Percentiles rank a stretch among this genome's conserved stretches.
Evolutionary conservation across 805 yeast genomes (phyloP).

Genomic region (Sungouiozyma intestinalis): DNA sequence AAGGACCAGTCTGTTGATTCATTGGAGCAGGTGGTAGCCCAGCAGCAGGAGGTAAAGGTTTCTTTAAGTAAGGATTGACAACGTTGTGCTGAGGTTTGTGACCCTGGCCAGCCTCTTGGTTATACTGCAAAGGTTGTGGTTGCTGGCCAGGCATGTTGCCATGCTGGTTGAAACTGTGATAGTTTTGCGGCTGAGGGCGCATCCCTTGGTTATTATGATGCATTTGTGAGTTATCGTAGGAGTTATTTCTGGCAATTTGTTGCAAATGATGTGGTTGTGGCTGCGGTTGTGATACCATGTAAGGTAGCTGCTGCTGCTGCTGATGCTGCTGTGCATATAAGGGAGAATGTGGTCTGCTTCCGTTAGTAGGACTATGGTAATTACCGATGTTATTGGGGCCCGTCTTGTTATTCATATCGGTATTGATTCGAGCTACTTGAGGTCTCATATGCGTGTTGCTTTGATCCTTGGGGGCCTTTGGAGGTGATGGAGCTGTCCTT

Average conservation of each 20-base stretch:
- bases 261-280: slow-evolving; percentile 22
- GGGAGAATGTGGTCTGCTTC: slow-evolving; percentile 1
- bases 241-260: slow-evolving; percentile 3
- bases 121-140: slow-evolving; percentile 10
- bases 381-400: slow-evolving; percentile 1
- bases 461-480: slow-evolving; percentile 10
- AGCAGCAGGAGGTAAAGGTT: slow-evolving; percentile 1
- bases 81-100: slow-evolving; percentile 19
- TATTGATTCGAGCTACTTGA: slow-evolving; percentile 5
- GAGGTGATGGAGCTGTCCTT: slow-evolving; percentile 24
- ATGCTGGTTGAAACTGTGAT: slow-evolving; percentile 9
- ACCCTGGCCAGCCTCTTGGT: slow-evolving; percentile 3
- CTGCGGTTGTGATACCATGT: slow-evolving; percentile 5
- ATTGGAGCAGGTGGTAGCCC: slow-evolving; percentile 3
- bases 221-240: neutral
- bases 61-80: slow-evolving; percentile 16
- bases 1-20: neutral
- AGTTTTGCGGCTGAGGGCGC: slow-evolving; percentile 4
- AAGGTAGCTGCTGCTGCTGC: slow-evolving; percentile 7
- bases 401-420: slow-evolving; percentile 8
- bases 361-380: neutral
- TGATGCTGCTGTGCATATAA: slow-evolving; percentile 5
- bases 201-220: slow-evolving; percentile 1
- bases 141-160: slow-evolving; percentile 6
- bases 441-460: slow-evolving; percentile 3